phyloP scores from a whole-genome alignment of 2,329 filamentous ascomycete species.

The Fusarium clavum region DNA sequence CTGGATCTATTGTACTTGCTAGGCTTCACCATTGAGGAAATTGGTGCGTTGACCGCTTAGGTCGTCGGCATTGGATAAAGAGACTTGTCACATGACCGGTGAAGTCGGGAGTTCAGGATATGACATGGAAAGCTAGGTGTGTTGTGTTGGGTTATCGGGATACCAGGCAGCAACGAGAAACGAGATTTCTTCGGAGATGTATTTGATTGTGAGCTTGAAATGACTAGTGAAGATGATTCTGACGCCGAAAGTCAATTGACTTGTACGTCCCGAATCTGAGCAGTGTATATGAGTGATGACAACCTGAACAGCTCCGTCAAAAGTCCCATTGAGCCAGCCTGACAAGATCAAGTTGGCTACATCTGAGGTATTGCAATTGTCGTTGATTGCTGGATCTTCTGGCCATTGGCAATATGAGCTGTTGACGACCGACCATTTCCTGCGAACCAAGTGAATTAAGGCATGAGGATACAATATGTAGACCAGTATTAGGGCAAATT shows the following conservation, averaged over 20 bases:
- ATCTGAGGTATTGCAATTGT: background rate
- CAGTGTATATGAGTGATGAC: background rate
- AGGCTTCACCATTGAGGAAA: constrained; percentile 75
- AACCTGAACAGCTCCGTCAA: background rate
- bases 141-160: constrained; percentile 37
- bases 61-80: constrained; percentile 9
- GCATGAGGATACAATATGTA: background rate
- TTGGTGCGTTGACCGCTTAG: constrained; percentile 45
- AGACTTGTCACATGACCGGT: constrained; percentile 17
- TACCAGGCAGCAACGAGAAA: constrained; percentile 39
- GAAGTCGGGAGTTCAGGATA: constrained; percentile 28
- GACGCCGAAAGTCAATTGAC: background rate
- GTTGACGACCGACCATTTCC: constrained; percentile 1
- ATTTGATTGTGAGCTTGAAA: background rate
- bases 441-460: background rate
- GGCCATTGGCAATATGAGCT: background rate
- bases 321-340: background rate
- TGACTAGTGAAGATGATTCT: background rate
- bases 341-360: background rate
- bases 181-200: constrained; percentile 2
- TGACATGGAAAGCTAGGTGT: constrained; percentile 31
- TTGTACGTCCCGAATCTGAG: background rate
- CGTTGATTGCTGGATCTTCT: background rate
- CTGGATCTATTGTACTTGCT: constrained; percentile 80
- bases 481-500: constrained; percentile 21